Conservation (phyloP, 306 rosid genomes). For the Benincasa hispida region DNA sequence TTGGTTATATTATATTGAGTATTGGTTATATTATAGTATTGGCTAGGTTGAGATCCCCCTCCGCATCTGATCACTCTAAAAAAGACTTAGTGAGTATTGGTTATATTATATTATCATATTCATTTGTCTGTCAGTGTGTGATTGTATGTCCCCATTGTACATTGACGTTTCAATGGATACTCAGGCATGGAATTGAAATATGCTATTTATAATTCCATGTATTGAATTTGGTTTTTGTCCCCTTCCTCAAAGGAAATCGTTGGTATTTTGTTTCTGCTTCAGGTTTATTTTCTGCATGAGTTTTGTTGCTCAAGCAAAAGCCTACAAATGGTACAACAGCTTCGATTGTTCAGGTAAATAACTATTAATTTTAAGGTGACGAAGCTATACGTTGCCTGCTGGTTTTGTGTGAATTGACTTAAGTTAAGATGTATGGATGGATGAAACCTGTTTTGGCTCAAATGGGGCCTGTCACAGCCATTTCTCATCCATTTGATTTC, state of each 20-base stretch:
- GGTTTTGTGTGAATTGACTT: not conserved
- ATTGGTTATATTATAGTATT: no score
- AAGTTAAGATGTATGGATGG: not conserved
- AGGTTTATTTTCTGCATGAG: slow-evolving; percentile 82
- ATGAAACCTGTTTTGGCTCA: not conserved
- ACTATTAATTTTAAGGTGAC: not conserved
- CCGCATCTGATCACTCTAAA: slow-evolving; percentile 59
- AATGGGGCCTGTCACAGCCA: not conserved
- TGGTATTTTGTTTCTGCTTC: not conserved
- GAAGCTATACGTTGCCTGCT: not conserved
- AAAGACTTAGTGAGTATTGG: slow-evolving; percentile 53
- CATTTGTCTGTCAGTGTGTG: slow-evolving; percentile 1
- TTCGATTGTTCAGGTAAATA: slow-evolving; percentile 66
- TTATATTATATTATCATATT: not conserved
- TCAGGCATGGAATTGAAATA: not conserved
- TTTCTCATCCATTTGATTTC: not conserved
- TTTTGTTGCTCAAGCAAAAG: slow-evolving; percentile 88
- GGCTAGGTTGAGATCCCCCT: slow-evolving; percentile 60
- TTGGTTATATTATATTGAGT: no score
- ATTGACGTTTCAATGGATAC: not conserved
- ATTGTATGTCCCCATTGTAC: not conserved
- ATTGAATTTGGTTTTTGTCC: not conserved
- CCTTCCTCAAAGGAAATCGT: not conserved
- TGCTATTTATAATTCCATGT: not conserved
- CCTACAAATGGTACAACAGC: slow-evolving; percentile 87